Evolutionary conservation across 2,329 filamentous ascomycete species (phyloP), one percentile per base, ranked within the genome.

Genomic region (Pleochaeta shiraiana): DNA sequence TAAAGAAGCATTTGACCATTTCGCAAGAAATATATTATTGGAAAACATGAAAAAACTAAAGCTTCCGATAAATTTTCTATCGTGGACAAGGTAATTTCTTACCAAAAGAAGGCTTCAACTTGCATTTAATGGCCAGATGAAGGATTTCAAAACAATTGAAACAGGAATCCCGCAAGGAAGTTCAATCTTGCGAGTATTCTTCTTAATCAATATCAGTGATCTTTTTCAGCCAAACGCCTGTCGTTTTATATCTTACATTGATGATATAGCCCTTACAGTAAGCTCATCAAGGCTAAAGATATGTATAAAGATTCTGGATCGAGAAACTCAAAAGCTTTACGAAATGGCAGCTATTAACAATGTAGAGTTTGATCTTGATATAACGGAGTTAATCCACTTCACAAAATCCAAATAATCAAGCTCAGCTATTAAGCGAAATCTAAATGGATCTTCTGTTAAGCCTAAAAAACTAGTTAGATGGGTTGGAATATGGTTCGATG

Each of bases 261-360:
- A 63, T 43, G 34, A 63, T 63, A 63, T 63, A n/a, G 37, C 60
- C 19, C 60, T 63, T 3, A 63, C 60, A 21, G 21, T 63, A 28
- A 26, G 21, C n/a, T 63, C 33, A 28, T 21, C 33, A 4, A 63
- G 60, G 7, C 34, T 63, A 11, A 39, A 43, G 30, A 63, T 39
- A 43, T 39, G 43, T 28, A 43, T 43, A 9, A 21, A 26, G 60
- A 63, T 63, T 43, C 34, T 63, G 14, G 4, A 60, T 11, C 28
- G 57, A 6, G 57, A 60, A 34, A 30, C 33, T 30, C 24, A 5
- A 60, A 31, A 31, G 26, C 30, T 60, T 21, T 60, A 60, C 33
- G 6, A 60, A 5, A 24, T 12, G 33, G 26, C 14, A 43, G 39
- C 39, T n/a, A 43, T 14, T 14, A 43, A 43, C n/a, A n/a, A 12